A percentile compares a stretch with the other conserved stretches of the same genome.
These are phyloP conservation scores for Pyrus pyrifolia DNA, from an alignment of 306 rosid species.

Conservation along the genomic window DNA sequence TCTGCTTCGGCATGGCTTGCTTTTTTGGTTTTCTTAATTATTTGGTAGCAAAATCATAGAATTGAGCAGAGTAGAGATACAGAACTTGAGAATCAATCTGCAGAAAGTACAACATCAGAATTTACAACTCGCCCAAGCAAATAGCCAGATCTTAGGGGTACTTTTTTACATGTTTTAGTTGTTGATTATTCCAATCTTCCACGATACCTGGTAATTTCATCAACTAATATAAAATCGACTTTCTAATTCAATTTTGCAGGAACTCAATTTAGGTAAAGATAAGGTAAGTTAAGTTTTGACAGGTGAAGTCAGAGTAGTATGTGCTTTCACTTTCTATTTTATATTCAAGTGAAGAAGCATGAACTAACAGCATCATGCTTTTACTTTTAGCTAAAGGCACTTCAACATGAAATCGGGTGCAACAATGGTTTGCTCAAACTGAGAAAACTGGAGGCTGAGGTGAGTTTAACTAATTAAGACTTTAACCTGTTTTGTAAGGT, in stretches of 20 bases:
- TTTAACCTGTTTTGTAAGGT: constrained; percentile 3
- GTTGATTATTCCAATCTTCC: background rate
- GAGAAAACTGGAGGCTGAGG: constrained; percentile 42
- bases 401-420: constrained; percentile 69
- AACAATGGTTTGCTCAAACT: constrained; percentile 55
- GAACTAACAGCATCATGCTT: constrained; percentile 8
- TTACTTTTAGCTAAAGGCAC: constrained; percentile 44
- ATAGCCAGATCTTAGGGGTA: constrained; percentile 70
- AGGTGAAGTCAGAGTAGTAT: constrained; percentile 16
- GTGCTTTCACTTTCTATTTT: background rate
- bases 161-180: background rate
- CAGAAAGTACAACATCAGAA: constrained; percentile 65
- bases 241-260: constrained; percentile 44
- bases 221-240: background rate
- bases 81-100: constrained; percentile 44
- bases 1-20: background rate
- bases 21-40: constrained; percentile 18
- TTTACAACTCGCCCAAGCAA: constrained; percentile 59
- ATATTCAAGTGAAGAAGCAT: background rate
- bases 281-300: constrained; percentile 48
- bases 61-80: constrained; percentile 44
- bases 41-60: constrained; percentile 51
- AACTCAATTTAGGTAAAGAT: constrained; percentile 60
- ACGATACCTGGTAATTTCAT: background rate
- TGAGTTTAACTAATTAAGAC: constrained; percentile 28